Percentiles rank a stretch among this genome's conserved stretches.
phyloP scores from a whole-genome alignment of 345 rosid genomes.

The Citrus glauca region DNA sequence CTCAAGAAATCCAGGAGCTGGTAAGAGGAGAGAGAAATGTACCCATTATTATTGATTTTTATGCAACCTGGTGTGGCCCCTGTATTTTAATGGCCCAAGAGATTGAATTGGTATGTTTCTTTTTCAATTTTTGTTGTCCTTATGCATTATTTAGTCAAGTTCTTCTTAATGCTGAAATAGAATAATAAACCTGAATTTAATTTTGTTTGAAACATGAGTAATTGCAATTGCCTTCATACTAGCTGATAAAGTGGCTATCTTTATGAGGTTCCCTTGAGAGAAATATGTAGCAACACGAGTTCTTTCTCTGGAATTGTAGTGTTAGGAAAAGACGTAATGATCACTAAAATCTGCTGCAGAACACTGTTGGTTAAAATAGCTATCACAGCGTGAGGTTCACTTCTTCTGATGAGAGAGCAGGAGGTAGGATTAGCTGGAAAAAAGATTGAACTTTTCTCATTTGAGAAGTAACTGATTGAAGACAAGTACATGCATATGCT shows the following conservation, averaged over 20 bases:
- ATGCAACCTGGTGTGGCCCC: constrained; percentile 98
- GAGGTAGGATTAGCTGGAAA: not conserved
- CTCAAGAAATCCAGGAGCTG: constrained; percentile 75
- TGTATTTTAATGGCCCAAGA: constrained; percentile 92
- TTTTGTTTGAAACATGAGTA: too few species aligned
- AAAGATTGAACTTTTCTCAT: not conserved
- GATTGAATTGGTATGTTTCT: constrained; percentile 70
- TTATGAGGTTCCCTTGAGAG: not conserved
- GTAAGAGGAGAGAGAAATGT: constrained; percentile 77
- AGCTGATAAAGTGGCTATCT: not conserved
- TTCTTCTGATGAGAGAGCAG: not conserved
- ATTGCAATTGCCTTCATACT: not conserved
- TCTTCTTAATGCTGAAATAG: not conserved
- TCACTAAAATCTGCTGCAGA: not conserved
- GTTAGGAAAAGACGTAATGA: not conserved
- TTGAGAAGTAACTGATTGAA: not conserved
- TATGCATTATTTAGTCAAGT: not conserved
- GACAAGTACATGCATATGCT: not conserved
- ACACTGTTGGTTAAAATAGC: not conserved
- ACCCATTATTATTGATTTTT: constrained; percentile 81
- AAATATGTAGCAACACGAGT: not conserved
- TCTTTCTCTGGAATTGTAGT: not conserved
- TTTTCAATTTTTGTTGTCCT: not conserved
- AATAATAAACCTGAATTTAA: too few species aligned
- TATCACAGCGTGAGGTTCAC: not conserved